Percentiles rank a stretch among this genome's conserved stretches.
phyloP scores from a whole-genome alignment of 805 yeast genomes.

The Hyphopichia homilentoma region DNA sequence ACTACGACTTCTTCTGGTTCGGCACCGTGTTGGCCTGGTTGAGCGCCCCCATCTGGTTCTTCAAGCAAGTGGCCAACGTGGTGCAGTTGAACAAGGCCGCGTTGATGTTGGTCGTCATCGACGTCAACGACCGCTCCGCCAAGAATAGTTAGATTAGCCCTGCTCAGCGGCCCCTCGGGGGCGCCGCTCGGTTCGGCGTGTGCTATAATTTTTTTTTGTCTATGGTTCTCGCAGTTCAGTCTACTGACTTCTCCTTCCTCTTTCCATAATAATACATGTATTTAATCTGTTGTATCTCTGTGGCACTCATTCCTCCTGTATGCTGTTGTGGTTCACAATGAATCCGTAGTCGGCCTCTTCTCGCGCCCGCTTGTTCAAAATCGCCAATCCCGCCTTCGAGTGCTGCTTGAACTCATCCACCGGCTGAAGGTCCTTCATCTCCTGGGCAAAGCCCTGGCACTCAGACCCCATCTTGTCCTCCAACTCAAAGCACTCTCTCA shows the following conservation, averaged over 20 bases:
- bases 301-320: too few relatives aligned
- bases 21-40: slow-evolving; percentile 56
- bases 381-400: slow-evolving; percentile 22
- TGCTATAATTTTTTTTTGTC: too few relatives aligned
- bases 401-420: slow-evolving; percentile 25
- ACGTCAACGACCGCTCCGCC: slow-evolving; percentile 49
- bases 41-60: slow-evolving; percentile 82
- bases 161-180: too few relatives aligned
- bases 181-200: too few relatives aligned
- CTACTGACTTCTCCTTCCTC: not conserved
- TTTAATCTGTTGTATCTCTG: too few relatives aligned
- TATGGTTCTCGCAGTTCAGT: not conserved
- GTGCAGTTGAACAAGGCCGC: slow-evolving; percentile 89
- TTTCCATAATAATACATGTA: not conserved
- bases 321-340: slow-evolving; percentile 2
- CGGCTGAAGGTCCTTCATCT: slow-evolving; percentile 16
- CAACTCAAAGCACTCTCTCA: slow-evolving; percentile 36
- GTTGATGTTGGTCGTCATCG: slow-evolving; percentile 69
- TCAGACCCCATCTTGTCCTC: slow-evolving; percentile 26
- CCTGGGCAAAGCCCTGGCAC: slow-evolving; percentile 17
- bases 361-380: slow-evolving; percentile 21
- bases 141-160: not conserved
- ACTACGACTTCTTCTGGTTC: slow-evolving; percentile 58
- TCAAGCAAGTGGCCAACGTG: slow-evolving; percentile 87
- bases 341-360: slow-evolving; percentile 26